These are phyloP conservation scores for Grifola frondosa DNA, from an alignment of 1,284 basidiomycete species.

Conservation along the genomic window DNA sequence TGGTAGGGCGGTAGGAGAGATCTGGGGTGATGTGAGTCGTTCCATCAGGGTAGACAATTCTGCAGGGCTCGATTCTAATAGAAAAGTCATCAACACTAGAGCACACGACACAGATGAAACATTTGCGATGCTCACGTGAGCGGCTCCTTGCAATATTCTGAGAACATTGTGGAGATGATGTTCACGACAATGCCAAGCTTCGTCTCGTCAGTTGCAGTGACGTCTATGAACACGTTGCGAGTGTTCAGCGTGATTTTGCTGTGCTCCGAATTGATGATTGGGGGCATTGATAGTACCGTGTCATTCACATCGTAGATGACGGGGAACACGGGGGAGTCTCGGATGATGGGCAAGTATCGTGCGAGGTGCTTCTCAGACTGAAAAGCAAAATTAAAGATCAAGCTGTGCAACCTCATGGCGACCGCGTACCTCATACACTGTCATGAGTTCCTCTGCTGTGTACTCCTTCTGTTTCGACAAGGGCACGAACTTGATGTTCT, in stretches of 20 bases:
- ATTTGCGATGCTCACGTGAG: constrained; percentile 67
- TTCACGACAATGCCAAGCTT: constrained; percentile 95
- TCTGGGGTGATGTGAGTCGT: constrained; percentile 78
- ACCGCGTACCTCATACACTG: constrained; percentile 80
- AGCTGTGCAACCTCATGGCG: background rate
- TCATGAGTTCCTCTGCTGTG: constrained; percentile 86
- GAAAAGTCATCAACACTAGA: constrained; percentile 49
- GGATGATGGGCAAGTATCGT: constrained; percentile 90
- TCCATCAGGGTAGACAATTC: constrained; percentile 79
- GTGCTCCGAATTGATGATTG: constrained; percentile 97
- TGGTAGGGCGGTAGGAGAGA: constrained; percentile 69
- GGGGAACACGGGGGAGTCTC: constrained; percentile 94
- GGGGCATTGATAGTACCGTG: constrained; percentile 93
- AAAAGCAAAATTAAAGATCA: constrained; percentile 1
- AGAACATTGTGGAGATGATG: constrained; percentile 95
- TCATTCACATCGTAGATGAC: constrained; percentile 94
- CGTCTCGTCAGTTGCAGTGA: constrained; percentile 97
- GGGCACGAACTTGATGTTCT: constrained; percentile 88
- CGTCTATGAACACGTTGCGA: constrained; percentile 94
- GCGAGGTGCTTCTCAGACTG: constrained; percentile 91
- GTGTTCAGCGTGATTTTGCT: constrained; percentile 97
- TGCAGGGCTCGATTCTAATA: constrained; percentile 88
- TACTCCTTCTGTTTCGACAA: constrained; percentile 76
- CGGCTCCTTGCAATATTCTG: constrained; percentile 91
- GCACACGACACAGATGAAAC: constrained; percentile 76